Percentiles rank a stretch among this genome's conserved stretches.
These are phyloP conservation scores for Cercospora zeina DNA, from an alignment of 2,329 filamentous ascomycete genomes.

Conservation along the genomic window DNA sequence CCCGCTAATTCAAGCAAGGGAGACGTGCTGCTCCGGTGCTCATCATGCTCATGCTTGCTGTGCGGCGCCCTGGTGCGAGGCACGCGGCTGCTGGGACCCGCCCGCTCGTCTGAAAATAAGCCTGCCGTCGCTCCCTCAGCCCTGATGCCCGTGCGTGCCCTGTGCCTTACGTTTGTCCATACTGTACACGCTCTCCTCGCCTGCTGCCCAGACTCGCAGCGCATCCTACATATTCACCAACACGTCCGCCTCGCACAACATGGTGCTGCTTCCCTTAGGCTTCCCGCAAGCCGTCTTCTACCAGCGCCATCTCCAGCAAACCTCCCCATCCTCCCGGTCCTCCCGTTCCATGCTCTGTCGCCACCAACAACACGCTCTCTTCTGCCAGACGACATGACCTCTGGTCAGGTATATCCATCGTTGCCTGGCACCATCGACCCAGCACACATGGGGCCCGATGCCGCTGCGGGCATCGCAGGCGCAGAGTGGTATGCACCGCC, in stretches of 20 bases:
- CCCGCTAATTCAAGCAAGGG: constrained; percentile 17
- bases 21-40: too few species aligned
- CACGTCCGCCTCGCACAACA: constrained; percentile 34
- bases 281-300: constrained; percentile 28
- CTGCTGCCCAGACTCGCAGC: constrained; percentile 25
- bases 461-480: constrained; percentile 29
- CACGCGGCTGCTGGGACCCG: constrained; percentile 24
- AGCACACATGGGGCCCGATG: constrained; percentile 34
- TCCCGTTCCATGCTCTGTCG: constrained; percentile 33
- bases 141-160: constrained; percentile 28
- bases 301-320: constrained; percentile 30
- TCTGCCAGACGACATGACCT: constrained; percentile 33
- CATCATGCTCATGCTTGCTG: constrained; percentile 26
- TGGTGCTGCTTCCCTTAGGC: constrained; percentile 29
- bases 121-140: constrained; percentile 31
- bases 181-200: constrained; percentile 17
- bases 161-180: constrained; percentile 29
- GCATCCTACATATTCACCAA: constrained; percentile 39
- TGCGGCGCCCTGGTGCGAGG: constrained; percentile 25
- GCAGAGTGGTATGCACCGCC: constrained; percentile 37
- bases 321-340: constrained; percentile 30
- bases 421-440: constrained; percentile 35
- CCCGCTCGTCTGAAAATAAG: constrained; percentile 34
- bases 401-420: constrained; percentile 34
- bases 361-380: constrained; percentile 31